Conservation (phyloP, 495 filamentous ascomycete genomes). For the Neurospora sp. region DNA sequence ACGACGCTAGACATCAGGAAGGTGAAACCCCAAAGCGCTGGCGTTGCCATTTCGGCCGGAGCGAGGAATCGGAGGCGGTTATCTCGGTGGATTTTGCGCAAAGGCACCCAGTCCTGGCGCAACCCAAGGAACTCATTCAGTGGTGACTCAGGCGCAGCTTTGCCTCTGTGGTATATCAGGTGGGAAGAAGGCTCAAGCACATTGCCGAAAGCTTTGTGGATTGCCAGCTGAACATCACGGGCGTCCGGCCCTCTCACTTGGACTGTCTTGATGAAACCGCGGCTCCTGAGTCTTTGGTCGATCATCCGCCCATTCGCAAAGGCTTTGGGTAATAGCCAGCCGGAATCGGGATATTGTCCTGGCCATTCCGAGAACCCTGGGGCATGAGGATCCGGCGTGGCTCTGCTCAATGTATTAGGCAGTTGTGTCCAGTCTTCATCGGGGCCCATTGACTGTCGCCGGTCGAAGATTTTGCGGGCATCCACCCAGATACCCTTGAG, state of each 20-base stretch:
- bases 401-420: conserved; percentile 33
- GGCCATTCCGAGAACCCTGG: conserved; percentile 36
- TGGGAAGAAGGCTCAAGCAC: conserved; percentile 30
- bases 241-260: conserved; percentile 47
- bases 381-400: conserved; percentile 31
- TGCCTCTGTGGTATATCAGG: conserved; percentile 4
- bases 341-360: conserved; percentile 30
- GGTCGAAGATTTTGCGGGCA: conserved; percentile 35
- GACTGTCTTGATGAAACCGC: conserved; percentile 54
- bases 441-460: conserved; percentile 29
- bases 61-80: conserved; percentile 54
- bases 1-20: conserved; percentile 54
- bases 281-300: conserved; percentile 52
- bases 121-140: conserved; percentile 38
- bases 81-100: conserved; percentile 62
- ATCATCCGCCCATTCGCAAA: conserved; percentile 44
- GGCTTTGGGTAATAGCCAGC: conserved; percentile 49
- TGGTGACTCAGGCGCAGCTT: conserved; percentile 19
- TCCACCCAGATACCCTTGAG: conserved; percentile 53
- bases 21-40: conserved; percentile 54
- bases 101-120: conserved; percentile 50
- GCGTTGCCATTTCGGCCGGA: conserved; percentile 54
- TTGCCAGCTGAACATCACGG: conserved; percentile 48
- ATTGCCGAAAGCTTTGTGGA: conserved; percentile 47
- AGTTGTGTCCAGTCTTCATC: conserved; percentile 50